These are phyloP conservation scores for Candida pseudoviswanathii DNA, from an alignment of 1,139 yeast genomes.

Conservation along the genomic window DNA sequence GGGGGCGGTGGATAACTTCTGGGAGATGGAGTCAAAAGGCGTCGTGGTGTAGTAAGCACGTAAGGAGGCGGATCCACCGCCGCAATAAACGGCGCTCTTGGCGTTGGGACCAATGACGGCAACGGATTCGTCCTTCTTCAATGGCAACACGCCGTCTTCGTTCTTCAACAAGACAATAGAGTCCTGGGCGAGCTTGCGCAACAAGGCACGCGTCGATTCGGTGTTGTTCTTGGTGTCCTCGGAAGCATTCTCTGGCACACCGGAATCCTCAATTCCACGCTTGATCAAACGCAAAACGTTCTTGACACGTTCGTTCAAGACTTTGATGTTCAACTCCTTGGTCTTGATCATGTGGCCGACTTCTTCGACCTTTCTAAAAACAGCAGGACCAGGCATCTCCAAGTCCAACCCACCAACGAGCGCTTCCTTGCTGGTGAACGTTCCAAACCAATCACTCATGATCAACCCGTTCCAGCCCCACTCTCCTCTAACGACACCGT, in stretches of 20 bases:
- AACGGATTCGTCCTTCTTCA: conserved; percentile 22
- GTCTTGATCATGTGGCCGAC: conserved; percentile 33
- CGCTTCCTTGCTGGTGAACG: conserved; percentile 48
- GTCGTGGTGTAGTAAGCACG: conserved; percentile 32
- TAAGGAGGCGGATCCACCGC: conserved; percentile 40
- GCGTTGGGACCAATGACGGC: conserved; percentile 42
- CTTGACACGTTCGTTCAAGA: conserved; percentile 48
- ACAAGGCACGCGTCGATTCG: conserved; percentile 41
- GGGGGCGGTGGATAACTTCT: conserved; percentile 21
- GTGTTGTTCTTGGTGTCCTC: conserved; percentile 35
- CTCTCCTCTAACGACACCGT: conserved; percentile 39
- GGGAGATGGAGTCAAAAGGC: conserved; percentile 30
- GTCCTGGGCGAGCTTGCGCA: conserved; percentile 53
- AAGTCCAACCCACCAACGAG: conserved; percentile 57
- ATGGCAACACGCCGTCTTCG: conserved; percentile 46
- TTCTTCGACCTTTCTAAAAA: conserved; percentile 41
- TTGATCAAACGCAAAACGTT: conserved; percentile 50
- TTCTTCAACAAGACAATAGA: conserved; percentile 57
- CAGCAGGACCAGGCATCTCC: conserved; percentile 67
- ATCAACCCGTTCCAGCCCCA: conserved; percentile 48
- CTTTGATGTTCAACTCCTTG: conserved; percentile 31
- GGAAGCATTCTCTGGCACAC: conserved; percentile 38
- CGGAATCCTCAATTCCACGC: conserved; percentile 30
- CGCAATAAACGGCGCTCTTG: conserved; percentile 29
- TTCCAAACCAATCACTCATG: conserved; percentile 69